Evolutionary conservation across 1,139 yeast genomes (phyloP).

Genomic region (Taphrina populina): DNA sequence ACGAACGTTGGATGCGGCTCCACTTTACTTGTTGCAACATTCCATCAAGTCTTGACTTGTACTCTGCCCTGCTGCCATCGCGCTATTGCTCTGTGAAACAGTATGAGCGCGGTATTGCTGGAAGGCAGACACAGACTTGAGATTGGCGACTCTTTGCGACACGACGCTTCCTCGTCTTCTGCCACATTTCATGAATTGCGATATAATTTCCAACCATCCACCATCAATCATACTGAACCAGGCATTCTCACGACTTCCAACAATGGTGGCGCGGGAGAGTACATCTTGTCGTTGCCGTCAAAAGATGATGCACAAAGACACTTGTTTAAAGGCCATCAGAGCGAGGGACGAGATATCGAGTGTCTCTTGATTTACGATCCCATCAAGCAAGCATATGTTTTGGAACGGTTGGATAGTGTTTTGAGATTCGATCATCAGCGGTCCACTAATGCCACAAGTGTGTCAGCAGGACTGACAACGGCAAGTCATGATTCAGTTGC

Average conservation of each 20-base stretch:
- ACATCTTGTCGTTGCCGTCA: constrained; percentile 11
- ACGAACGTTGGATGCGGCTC: neutral
- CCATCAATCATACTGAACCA: constrained; percentile 10
- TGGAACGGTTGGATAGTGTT: constrained; percentile 12
- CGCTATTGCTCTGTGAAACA: no score
- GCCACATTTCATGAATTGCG: constrained; percentile 1
- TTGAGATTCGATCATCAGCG: constrained; percentile 23
- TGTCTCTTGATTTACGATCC: constrained; percentile 39
- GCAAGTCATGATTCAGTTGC: neutral
- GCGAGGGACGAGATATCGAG: constrained; percentile 38
- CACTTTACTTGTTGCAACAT: no score
- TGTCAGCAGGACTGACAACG: neutral
- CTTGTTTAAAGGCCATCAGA: constrained; percentile 37
- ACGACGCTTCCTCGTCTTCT: no score
- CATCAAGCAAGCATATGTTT: constrained; percentile 26
- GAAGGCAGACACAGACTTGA: no score
- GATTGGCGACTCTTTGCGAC: neutral
- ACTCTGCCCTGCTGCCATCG: no score
- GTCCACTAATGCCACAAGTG: neutral
- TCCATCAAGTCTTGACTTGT: no score
- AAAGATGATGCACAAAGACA: constrained; percentile 6
- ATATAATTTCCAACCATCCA: constrained; percentile 26
- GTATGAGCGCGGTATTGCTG: no score
- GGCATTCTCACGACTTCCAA: neutral
- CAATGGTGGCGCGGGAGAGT: constrained; percentile 18